Evolutionary conservation across 371 early-diverging fungal species (phyloP), one percentile per base, ranked within the genome.

Genomic region (Rhizopus stolonifer): DNA sequence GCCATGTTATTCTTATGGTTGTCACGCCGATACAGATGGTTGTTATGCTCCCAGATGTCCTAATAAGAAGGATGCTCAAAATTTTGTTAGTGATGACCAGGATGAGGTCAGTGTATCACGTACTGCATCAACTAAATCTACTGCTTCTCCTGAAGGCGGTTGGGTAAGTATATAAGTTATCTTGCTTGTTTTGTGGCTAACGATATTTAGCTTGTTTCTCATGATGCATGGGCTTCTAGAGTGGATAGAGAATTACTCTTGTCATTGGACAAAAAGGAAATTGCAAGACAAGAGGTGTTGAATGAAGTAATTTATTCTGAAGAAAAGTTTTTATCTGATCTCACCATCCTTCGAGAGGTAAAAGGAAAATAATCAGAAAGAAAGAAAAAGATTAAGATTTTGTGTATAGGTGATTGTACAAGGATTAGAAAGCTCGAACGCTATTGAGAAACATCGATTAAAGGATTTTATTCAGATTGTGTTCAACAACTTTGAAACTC

Each of bases 241-340:
- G 84, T 88, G 11, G 85, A 91, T 4, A 80, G 79, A 58, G 86
- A 86, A 11, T 67, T 95, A 15, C 56, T 85, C 4, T 82, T 85
- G 22, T 77, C 84, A 1, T 75, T 90, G 1, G 82, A 86, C 14
- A 70, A 80, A 15, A 63, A 75, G 18, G 95, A 95, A 63, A 82
- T 82, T 58, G 90, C 86, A 51, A 81, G 95, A 2, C 96, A 95
- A 65, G 94, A 95, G 66, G 85, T 85, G 23, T 85, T 95, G 46
- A 94, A 86, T 67, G 96, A 95, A 72, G 63, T 94, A 38, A 87
- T 95, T 33, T 81, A 89, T 49, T 90, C 89, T 5, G 95, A 94
- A 67, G 84, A 85, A 56, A 90, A 93, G 61, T 95, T 86, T 67
- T 88, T 93, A 22, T 79, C 80, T 25, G 95, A 95, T 61, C 52